Evolutionary conservation across 2,329 filamentous ascomycete species (phyloP).

Genomic region (Mycogone perniciosa): DNA sequence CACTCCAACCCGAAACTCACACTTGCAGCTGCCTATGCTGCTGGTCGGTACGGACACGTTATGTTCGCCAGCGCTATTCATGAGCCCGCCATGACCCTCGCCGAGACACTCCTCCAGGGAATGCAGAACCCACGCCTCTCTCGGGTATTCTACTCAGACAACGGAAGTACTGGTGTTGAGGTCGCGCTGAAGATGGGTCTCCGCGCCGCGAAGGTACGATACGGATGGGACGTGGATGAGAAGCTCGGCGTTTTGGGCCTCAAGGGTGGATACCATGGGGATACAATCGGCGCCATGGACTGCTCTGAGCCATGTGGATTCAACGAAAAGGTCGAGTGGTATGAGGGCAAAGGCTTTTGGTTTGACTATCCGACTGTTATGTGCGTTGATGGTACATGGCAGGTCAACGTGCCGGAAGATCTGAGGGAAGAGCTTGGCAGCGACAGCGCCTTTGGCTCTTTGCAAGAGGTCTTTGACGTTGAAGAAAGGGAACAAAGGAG

Average conservation of each 20-base stretch:
- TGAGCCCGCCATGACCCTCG: constrained; percentile 65
- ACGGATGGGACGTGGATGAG: constrained; percentile 54
- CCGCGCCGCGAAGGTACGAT: constrained; percentile 59
- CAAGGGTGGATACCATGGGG: constrained; percentile 78
- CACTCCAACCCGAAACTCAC: constrained; percentile 68
- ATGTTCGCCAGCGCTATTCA: constrained; percentile 83
- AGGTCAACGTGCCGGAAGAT: constrained; percentile 48
- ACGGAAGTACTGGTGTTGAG: constrained; percentile 76
- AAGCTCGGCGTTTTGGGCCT: constrained; percentile 66
- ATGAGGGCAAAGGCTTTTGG: constrained; percentile 71
- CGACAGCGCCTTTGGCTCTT: constrained; percentile 37
- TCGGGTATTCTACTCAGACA: constrained; percentile 77
- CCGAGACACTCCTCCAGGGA: constrained; percentile 54
- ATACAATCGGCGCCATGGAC: constrained; percentile 86
- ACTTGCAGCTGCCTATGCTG: constrained; percentile 71
- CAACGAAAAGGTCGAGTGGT: constrained; percentile 85
- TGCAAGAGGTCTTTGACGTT: constrained; percentile 57
- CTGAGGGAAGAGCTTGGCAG: constrained; percentile 41
- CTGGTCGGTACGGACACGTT: constrained; percentile 78
- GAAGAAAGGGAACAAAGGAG: constrained; percentile 38
- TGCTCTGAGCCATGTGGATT: constrained; percentile 69
- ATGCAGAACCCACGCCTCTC: constrained; percentile 58
- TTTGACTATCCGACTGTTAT: constrained; percentile 70
- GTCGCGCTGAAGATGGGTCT: constrained; percentile 83
- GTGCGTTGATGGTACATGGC: constrained; percentile 61